Conservation (phyloP, 1,284 basidiomycete genomes). For the Moesziomyces parantarcticus region DNA sequence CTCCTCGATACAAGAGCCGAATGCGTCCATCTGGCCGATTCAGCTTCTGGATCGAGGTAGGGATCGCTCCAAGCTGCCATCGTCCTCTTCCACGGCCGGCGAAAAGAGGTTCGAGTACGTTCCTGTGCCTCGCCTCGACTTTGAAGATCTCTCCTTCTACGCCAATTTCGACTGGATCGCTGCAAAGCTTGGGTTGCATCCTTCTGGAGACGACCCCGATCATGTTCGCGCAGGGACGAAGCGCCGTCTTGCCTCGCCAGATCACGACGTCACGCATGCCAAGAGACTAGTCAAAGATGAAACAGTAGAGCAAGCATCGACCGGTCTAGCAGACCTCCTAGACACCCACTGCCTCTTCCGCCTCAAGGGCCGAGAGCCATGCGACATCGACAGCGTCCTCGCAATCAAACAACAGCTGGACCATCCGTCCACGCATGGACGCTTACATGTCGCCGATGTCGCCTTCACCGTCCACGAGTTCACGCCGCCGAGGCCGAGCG, state of each 20-base stretch:
- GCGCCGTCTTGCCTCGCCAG: conserved; percentile 6
- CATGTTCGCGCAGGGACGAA: neutral
- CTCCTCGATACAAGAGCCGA: conserved; percentile 5
- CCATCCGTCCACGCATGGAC: neutral
- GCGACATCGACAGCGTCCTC: conserved; percentile 15
- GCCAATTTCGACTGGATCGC: conserved; percentile 24
- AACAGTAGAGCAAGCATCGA: neutral
- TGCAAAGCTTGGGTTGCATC: neutral
- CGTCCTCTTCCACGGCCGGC: neutral
- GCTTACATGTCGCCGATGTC: conserved; percentile 2
- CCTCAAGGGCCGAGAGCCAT: conserved; percentile 18
- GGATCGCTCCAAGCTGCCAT: neutral
- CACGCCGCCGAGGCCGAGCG: neutral
- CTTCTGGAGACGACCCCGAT: neutral
- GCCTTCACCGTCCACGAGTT: neutral
- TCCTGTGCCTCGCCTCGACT: conserved; percentile 25
- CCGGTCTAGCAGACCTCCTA: conserved; percentile 4
- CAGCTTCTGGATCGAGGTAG: conserved; percentile 21
- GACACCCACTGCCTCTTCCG: conserved; percentile 30
- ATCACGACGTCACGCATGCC: neutral
- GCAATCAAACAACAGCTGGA: conserved; percentile 14
- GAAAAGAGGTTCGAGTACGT: conserved; percentile 11
- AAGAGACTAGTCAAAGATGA: conserved; percentile 8
- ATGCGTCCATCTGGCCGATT: conserved; percentile 35
- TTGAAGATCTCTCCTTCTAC: conserved; percentile 42